Base-by-base conservation (phyloP, 805 yeast genomes). In the Candida jianshihensis region DNA sequence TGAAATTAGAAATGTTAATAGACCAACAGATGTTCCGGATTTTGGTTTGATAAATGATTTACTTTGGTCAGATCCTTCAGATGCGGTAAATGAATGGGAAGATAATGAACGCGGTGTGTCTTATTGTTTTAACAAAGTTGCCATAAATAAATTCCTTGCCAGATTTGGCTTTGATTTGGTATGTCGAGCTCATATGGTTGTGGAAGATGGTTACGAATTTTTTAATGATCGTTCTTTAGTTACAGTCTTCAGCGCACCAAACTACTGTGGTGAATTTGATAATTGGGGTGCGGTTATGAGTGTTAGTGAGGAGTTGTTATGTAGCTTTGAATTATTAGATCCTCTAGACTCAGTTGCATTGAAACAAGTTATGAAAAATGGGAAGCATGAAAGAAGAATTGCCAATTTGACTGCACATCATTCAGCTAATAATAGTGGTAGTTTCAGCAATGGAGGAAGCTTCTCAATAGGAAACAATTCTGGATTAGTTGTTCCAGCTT, bases 271-370 rank as follows among this genome's bases (percentile, higher is more conserved):
- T 29, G 71, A 66, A 41, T 66, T 66, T 33, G 70, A 88, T 57
- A 87, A 87, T 52, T 87, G 96, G 96, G 96, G 96, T 18, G 98
- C 98, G 2, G 97, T 90, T 5, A 90, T 90, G 97, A 80, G 94
- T 49, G 97, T 90, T 13, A 76, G 86, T 44, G 96, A 90, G 44
- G 97, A 90, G 50, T 68, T 90, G 46, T 66, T 92, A 39, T 90
- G 98, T 60, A 81, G 92, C 43, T 90, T 90, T 60, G 98, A 90
- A 59, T 71, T 90, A 37, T 68, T 90, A 40, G 96, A 92, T 61
- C 98, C 98, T 8, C 68, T 92, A 49, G 97, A 90, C 61, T 76
- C 94, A 35, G 81, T 83, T 15, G 96, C 96, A 5, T 72, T 92
- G 61, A 89, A 90, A 56, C 96, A 85, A 57, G 92, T 87, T 34